Conservation (phyloP, 2,329 filamentous ascomycete genomes). For the Epichloe aotearoae region DNA sequence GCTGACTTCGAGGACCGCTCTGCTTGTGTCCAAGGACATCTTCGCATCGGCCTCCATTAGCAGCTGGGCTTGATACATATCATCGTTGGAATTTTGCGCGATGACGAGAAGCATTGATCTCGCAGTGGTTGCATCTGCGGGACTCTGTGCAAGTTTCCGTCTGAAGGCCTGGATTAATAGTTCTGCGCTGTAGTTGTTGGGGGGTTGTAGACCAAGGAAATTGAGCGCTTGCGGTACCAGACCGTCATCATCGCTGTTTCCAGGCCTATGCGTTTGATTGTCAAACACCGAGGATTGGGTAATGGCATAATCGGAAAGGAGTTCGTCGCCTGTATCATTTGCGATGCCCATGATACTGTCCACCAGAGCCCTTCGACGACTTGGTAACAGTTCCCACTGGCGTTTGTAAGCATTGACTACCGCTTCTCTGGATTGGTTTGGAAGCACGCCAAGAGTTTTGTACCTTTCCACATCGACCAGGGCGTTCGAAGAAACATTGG, state of each 20-base stretch:
- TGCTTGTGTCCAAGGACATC: conserved; percentile 23
- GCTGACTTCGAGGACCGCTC: conserved; percentile 17
- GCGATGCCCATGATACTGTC: conserved; percentile 21
- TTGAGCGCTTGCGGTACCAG: conserved; percentile 19
- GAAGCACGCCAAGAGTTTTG: conserved; percentile 24
- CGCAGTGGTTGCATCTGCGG: conserved; percentile 18
- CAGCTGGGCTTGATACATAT: conserved; percentile 20
- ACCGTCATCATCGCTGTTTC: conserved; percentile 17
- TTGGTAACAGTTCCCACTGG: conserved; percentile 25
- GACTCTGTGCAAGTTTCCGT: conserved; percentile 18
- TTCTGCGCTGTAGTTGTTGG: conserved; percentile 22
- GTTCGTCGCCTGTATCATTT: conserved; percentile 21
- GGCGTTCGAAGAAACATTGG: conserved; percentile 13
- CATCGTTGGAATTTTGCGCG: conserved; percentile 20
- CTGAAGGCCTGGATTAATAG: conserved; percentile 23
- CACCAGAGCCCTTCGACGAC: conserved; percentile 17
- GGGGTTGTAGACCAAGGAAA: conserved; percentile 21
- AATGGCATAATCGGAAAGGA: conserved; percentile 23
- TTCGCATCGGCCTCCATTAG: conserved; percentile 21
- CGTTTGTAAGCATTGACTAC: conserved; percentile 26
- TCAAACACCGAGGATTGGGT: conserved; percentile 27
- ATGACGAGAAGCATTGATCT: conserved; percentile 22
- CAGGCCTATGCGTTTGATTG: conserved; percentile 19
- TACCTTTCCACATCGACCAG: conserved; percentile 22
- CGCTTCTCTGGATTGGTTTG: conserved; percentile 21